Evolutionary conservation across 148 eudicot species (phyloP), one percentile per base, ranked within the genome.

Genomic region (Oxyria digyna): DNA sequence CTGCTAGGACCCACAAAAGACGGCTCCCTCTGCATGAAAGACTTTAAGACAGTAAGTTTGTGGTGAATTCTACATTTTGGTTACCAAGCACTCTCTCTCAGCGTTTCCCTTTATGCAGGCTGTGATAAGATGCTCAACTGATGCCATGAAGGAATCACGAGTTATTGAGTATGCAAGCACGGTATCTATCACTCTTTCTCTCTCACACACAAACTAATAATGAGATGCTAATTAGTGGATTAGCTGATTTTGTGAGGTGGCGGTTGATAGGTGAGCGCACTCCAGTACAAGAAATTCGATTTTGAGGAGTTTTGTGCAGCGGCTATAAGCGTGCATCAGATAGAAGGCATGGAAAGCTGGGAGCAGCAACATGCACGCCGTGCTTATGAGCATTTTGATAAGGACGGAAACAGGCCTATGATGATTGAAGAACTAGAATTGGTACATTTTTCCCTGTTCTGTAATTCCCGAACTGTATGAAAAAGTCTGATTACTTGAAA

Each of bases 221-320:
- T 17, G 9, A 6, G 23, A 46, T 46, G 8, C 6, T 23, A 54
- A 6, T 24, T 54, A 2, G 8, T n/a, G 23, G 0, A n/a, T n/a
- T 46, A n/a, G 37, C 37, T 59, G 18, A 59, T 59, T 12, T 15
- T 59, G 18, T 59, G 35, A 15, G 21, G 20, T 29, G 12, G 6
- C 62, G 41, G 23, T 64, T 55, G n/a, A 46, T 84, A 92, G 97
- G 82, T 92, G 71, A 84, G 81, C 71, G 82, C 87, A 73, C 93
- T 94, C 62, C 93, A 94, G 42, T 87, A 84, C 72, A 81, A 91
- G 81, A 81, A 79, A 71, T 82, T 94, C 87, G 89, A 91, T 68
- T 94, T 94, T 69, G 89, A 90, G 73, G 99, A 94, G 77, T 94
- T 94, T 69, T 94, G 96, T 85, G 99, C 97, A 7, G 92, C 99